Evolutionary conservation across 495 filamentous ascomycete species (phyloP), one percentile per base, ranked within the genome.

Genomic region (Trichoderma reesei): DNA sequence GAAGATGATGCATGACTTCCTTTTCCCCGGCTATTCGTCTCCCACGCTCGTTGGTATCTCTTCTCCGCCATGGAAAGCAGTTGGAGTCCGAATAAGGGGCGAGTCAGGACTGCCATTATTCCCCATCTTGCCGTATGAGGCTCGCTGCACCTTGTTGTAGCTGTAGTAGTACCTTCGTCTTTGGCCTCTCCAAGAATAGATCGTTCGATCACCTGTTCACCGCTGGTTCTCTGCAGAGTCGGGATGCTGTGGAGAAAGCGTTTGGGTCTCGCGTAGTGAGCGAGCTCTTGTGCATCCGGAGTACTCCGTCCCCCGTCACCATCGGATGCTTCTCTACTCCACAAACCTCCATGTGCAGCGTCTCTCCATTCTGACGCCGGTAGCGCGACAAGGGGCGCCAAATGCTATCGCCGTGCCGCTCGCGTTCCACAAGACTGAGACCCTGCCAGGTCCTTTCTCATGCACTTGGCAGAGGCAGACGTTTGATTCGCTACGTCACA

Each of bases 401-500:
- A 56, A 56, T 56, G 51, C 51, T 56, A 56, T 56, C 51, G 51
- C 51, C 51, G 51, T 56, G 51, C 51, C 51, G 51, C 51, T 56
- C 51, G 34, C 51, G 51, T 56, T 56, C 51, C 51, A 56, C 51
- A 56, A 56, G 51, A 56, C 51, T 56, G 51, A 56, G 51, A 56
- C 51, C 16, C 34, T 56, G 31, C 31, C 31, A 56, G 51, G 51
- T 14, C 20, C 51, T 2, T 56, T 26, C 10, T 51, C 26, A 56
- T 56, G 51, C 51, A 56, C 31, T 31, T 56, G 31, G 18, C 20
- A 13, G 31, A 33, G 16, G 51, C 20, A 1, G 20, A 10, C 20
- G 20, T 31, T 14, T 56, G 51, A 56, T 56, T 56, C 51, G 51
- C 20, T 56, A n/a, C 13, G 18, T 14, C 8, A 8, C 20, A 56